phyloP scores from a whole-genome alignment of 768 basidiomycete genomes.

The Chalciporus chontae region DNA sequence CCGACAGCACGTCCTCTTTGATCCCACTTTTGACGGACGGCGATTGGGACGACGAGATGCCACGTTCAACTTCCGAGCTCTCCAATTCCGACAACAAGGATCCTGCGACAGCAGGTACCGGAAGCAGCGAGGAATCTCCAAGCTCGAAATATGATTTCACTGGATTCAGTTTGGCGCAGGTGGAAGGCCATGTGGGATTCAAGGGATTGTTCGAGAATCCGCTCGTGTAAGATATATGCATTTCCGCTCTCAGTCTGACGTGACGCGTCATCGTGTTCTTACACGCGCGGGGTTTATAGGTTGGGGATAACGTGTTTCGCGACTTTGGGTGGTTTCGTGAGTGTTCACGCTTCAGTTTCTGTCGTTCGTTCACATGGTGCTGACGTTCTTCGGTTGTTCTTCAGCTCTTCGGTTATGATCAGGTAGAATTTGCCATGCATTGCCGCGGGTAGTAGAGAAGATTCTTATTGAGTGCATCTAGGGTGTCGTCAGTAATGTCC shows the following conservation, averaged over 20 bases:
- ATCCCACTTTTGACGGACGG: conserved; percentile 4
- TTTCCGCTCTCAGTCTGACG: not conserved
- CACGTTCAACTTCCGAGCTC: not conserved
- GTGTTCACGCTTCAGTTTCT: conserved; percentile 1
- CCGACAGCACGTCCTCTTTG: conserved; percentile 15
- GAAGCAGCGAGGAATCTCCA: not conserved
- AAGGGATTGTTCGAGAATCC: conserved; percentile 27
- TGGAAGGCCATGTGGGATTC: conserved; percentile 25
- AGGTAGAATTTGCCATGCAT: conserved; percentile 9
- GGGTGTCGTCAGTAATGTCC: conserved; percentile 33
- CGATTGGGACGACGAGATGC: conserved; percentile 5
- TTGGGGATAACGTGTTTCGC: conserved; percentile 32
- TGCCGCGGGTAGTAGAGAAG: not conserved
- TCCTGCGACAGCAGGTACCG: no score
- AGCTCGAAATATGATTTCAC: not conserved
- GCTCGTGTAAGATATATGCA: conserved; percentile 20
- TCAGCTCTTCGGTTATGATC: conserved; percentile 33
- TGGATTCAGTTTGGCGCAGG: conserved; percentile 10
- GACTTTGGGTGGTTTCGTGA: conserved; percentile 31
- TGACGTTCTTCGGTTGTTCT: not conserved
- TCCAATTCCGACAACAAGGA: not conserved
- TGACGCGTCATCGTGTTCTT: not conserved
- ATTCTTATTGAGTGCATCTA: conserved; percentile 6
- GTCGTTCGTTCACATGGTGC: not conserved
- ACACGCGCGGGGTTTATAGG: conserved; percentile 8